These are phyloP conservation scores for Phialophora verrucosa DNA, from an alignment of 2,329 filamentous ascomycete genomes.

Conservation along the genomic window DNA sequence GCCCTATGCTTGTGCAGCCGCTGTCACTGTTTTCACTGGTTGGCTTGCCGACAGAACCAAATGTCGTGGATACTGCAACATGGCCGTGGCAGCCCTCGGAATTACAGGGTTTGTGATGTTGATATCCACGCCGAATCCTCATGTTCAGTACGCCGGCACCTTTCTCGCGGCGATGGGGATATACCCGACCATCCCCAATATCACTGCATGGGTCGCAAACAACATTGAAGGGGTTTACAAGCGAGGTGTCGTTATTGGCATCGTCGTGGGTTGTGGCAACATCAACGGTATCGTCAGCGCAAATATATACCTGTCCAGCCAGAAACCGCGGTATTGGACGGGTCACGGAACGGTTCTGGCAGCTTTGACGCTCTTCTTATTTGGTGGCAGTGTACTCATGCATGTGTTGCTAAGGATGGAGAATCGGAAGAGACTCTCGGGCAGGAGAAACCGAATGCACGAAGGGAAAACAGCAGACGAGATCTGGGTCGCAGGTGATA, in stretches of 20 bases:
- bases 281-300: slow-evolving; percentile 77
- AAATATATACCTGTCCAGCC: slow-evolving; percentile 72
- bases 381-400: background rate
- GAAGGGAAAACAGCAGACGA: background rate
- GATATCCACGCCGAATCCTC: slow-evolving; percentile 49
- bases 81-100: slow-evolving; percentile 70
- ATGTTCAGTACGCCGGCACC: slow-evolving; percentile 61
- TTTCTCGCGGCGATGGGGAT: slow-evolving; percentile 88
- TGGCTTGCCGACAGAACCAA: slow-evolving; percentile 64
- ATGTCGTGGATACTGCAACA: slow-evolving; percentile 74
- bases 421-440: background rate
- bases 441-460: background rate
- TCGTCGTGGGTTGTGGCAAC: slow-evolving; percentile 92
- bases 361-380: background rate
- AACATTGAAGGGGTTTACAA: slow-evolving; percentile 90
- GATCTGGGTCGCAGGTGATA: background rate
- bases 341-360: background rate
- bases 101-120: slow-evolving; percentile 82
- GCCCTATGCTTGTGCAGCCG: slow-evolving; percentile 66
- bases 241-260: slow-evolving; percentile 80
- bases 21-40: slow-evolving; percentile 57
- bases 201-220: slow-evolving; percentile 86
- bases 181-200: slow-evolving; percentile 84
- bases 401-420: slow-evolving; percentile 4
- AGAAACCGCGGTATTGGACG: slow-evolving; percentile 64